phyloP scores from a whole-genome alignment of 495 filamentous ascomycete genomes.

The Sordaria brevicollis region DNA sequence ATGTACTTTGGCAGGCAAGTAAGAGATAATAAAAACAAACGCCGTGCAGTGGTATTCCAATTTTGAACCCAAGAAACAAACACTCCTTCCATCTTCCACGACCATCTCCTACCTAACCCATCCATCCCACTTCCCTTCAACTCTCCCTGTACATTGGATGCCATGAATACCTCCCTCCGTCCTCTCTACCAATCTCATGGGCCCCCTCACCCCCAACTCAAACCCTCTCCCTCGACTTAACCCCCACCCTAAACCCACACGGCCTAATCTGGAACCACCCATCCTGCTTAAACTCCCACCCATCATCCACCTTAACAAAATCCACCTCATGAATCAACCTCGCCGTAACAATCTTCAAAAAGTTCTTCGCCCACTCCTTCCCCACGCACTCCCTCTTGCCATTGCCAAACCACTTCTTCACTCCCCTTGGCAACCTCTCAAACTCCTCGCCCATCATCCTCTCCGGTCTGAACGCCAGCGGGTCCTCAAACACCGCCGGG shows the following conservation, averaged over 20 bases:
- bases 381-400: slow-evolving; percentile 60
- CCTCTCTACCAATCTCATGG: neutral
- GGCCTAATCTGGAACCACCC: slow-evolving; percentile 40
- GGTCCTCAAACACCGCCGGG: slow-evolving; percentile 53
- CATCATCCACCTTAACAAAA: slow-evolving; percentile 45
- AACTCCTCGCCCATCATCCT: slow-evolving; percentile 56
- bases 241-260: slow-evolving; percentile 28
- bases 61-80: too few relatives aligned
- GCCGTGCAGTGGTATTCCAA: too few relatives aligned
- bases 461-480: slow-evolving; percentile 53
- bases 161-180: too few relatives aligned
- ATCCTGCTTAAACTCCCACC: slow-evolving; percentile 43
- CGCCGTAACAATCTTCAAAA: slow-evolving; percentile 42
- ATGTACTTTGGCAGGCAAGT: too few relatives aligned
- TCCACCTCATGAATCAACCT: slow-evolving; percentile 52
- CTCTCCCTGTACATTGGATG: too few relatives aligned
- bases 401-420: slow-evolving; percentile 64
- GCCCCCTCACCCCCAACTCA: neutral
- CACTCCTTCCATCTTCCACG: too few relatives aligned
- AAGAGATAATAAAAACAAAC: too few relatives aligned
- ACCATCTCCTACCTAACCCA: too few relatives aligned
- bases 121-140: too few relatives aligned
- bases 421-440: slow-evolving; percentile 43
- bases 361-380: slow-evolving; percentile 59
- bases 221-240: slow-evolving; percentile 20